Evolutionary conservation across 2,329 filamentous ascomycete genomes (phyloP).

Genomic region (Coniochaeta ligniaria): DNA sequence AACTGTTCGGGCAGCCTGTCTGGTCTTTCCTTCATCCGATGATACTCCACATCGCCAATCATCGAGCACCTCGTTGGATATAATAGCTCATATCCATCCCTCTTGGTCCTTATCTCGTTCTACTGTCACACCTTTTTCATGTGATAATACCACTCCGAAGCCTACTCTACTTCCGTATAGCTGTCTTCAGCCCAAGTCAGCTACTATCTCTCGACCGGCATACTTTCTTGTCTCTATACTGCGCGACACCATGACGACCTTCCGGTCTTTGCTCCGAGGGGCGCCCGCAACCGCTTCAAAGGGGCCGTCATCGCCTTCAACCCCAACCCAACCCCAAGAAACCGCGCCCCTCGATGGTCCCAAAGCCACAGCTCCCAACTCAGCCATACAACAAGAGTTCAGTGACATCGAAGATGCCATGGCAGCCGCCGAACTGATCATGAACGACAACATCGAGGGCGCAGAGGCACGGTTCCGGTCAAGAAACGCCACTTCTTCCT

Average conservation of each 20-base stretch:
- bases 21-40: not conserved
- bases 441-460: constrained; percentile 84
- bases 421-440: constrained; percentile 62
- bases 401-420: constrained; percentile 53
- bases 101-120: not conserved
- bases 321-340: not conserved
- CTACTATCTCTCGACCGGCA: not conserved
- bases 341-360: constrained; percentile 6
- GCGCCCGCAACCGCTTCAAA: not conserved
- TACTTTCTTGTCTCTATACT: too few relatives aligned
- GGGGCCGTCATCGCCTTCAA: not conserved
- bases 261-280: not conserved
- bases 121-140: not conserved
- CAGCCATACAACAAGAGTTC: constrained; percentile 30
- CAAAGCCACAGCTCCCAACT: constrained; percentile 5
- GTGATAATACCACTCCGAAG: too few relatives aligned
- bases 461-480: constrained; percentile 72
- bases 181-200: not conserved
- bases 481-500: constrained; percentile 69
- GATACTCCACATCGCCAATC: not conserved
- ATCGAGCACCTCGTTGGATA: not conserved
- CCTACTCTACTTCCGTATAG: too few relatives aligned
- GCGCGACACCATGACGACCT: not conserved
- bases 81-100: not conserved
- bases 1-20: constrained; percentile 10